Evolutionary conservation across 2,329 filamentous ascomycete species (phyloP).

Genomic region (Exophiala dermatitidis): DNA sequence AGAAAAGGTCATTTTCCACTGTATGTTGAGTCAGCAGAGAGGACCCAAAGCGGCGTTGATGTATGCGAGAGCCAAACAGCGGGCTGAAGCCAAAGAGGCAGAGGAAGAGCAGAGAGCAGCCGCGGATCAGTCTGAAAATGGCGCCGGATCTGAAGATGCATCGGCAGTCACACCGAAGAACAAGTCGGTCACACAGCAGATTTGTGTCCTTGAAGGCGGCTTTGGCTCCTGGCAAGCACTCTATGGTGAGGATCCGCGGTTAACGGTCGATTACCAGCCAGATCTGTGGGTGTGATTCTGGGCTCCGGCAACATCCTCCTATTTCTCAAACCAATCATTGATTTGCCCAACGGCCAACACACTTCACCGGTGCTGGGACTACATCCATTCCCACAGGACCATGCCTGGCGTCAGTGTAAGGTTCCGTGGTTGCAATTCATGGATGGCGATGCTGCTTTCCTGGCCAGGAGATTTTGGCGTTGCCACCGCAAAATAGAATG

Average conservation of each 20-base stretch:
- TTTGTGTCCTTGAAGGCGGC: slow-evolving; percentile 74
- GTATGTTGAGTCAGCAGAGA: slow-evolving; percentile 81
- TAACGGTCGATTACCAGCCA: slow-evolving; percentile 79
- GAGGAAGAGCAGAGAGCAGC: background rate
- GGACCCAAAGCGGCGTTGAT: slow-evolving; percentile 76
- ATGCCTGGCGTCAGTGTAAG: no score
- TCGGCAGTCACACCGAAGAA: slow-evolving; percentile 4
- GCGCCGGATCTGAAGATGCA: background rate
- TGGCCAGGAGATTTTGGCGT: no score
- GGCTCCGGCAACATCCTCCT: background rate
- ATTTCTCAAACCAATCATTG: no score
- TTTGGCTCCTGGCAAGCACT: slow-evolving; percentile 85
- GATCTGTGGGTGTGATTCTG: slow-evolving; percentile 62
- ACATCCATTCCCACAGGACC: no score
- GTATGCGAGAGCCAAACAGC: slow-evolving; percentile 49
- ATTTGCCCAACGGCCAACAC: no score
- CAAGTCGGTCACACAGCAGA: slow-evolving; percentile 51
- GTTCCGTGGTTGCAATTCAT: no score
- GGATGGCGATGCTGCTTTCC: no score
- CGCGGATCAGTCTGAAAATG: background rate
- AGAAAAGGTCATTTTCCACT: slow-evolving; percentile 87
- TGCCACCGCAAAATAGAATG: no score
- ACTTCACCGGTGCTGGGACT: no score
- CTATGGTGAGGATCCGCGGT: slow-evolving; percentile 63
- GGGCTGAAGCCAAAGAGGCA: slow-evolving; percentile 25